These are phyloP conservation scores for Annulohypoxylon moriforme DNA, from an alignment of 495 filamentous ascomycete species.

Conservation along the genomic window DNA sequence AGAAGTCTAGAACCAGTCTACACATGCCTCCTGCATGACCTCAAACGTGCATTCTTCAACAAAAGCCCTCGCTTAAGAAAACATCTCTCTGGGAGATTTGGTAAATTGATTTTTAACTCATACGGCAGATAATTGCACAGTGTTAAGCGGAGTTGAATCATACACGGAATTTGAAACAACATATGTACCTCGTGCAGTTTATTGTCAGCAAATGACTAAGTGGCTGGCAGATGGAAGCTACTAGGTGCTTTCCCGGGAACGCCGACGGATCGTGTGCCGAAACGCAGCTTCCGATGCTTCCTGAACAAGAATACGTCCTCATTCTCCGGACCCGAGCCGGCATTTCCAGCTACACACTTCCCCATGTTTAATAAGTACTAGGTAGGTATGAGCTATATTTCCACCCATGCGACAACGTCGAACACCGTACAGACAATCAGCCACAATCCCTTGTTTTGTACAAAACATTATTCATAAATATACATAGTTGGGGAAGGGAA, in stretches of 20 bases:
- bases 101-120: not conserved
- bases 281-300: not conserved
- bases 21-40: slow-evolving; percentile 2
- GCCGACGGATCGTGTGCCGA: not conserved
- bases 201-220: not conserved
- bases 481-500: too few relatives aligned
- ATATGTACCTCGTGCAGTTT: not conserved
- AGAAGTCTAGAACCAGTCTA: not conserved
- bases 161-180: too few relatives aligned
- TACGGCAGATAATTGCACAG: not conserved
- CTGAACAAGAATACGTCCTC: not conserved
- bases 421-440: too few relatives aligned
- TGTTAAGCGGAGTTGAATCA: not conserved
- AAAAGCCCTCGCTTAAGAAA: not conserved
- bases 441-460: too few relatives aligned
- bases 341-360: not conserved
- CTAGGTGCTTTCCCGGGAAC: too few relatives aligned
- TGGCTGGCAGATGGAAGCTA: not conserved
- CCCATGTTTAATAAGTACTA: too few relatives aligned
- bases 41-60: not conserved
- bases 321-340: not conserved
- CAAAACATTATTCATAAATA: too few relatives aligned
- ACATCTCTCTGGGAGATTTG: not conserved
- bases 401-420: too few relatives aligned
- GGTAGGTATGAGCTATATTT: too few relatives aligned